Conservation (phyloP, 2,329 filamentous ascomycete species). For the Apiospora malaysiana region DNA sequence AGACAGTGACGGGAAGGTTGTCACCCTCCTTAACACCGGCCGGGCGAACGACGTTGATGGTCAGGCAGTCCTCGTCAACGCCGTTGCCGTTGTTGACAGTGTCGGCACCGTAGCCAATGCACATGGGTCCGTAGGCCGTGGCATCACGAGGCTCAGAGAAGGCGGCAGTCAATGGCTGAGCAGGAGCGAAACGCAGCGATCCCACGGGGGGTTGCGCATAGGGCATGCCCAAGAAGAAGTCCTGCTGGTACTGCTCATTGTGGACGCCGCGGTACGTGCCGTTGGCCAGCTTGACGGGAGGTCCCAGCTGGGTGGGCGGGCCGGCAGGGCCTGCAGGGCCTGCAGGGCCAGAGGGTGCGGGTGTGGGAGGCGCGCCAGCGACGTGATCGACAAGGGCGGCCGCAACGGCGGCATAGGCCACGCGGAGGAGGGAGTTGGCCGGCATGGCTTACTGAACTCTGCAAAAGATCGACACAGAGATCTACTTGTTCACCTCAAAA, state of each 20-base stretch:
- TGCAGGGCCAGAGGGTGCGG: background rate
- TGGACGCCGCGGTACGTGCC: constrained; percentile 49
- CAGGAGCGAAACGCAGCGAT: constrained; percentile 51
- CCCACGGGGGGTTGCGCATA: constrained; percentile 51
- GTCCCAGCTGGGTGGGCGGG: constrained; percentile 24
- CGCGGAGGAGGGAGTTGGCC: background rate
- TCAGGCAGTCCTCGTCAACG: constrained; percentile 62
- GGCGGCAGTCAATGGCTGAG: constrained; percentile 54
- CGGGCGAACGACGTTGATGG: constrained; percentile 66
- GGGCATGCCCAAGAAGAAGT: constrained; percentile 55
- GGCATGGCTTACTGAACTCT: background rate
- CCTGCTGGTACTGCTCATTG: constrained; percentile 46
- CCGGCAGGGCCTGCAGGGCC: background rate
- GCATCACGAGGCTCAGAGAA: constrained; percentile 44
- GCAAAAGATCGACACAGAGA: background rate
- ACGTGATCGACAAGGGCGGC: constrained; percentile 11
- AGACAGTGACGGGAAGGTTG: constrained; percentile 62
- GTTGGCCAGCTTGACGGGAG: constrained; percentile 45
- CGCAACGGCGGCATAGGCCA: background rate
- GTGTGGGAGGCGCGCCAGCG: background rate
- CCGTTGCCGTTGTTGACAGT: constrained; percentile 19
- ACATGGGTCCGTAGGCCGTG: constrained; percentile 51
- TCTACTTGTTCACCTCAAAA: too few species aligned
- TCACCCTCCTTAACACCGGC: constrained; percentile 44
- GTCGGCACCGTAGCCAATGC: constrained; percentile 54